Evolutionary conservation across 176 grass and related monocot genomes (phyloP), one percentile per base, ranked within the genome.

Genomic region (Alopecurus myosuroides): DNA sequence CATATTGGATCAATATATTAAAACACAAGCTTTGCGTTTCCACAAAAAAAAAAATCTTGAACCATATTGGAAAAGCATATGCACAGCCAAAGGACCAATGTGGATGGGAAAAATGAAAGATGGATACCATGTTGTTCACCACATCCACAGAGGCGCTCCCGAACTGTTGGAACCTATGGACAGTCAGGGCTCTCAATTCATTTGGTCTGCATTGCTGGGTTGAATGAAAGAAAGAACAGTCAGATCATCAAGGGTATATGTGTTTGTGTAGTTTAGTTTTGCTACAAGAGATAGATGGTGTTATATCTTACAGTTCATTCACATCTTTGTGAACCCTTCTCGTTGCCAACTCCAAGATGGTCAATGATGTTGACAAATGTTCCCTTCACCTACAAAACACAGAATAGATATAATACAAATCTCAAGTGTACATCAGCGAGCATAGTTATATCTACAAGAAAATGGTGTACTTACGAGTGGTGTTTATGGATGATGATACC

Each of bases 391-490:
- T 46, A 44, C 18, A 56, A 10, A 82, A 67, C 26, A 56, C 36
- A 68, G 19, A 49, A 68, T 55, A 57, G 25, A 67, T 75, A 26
- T 35, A 74, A 65, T 30, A 72, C 20, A 48, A 64, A 42, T 42
- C 17, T 40, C 17, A 55, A 76, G 55, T n/a, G 13, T 74, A 56
- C 53, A 72, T 79, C 35, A 73, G 11, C 64, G 78, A 55, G 44
- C 67, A 53, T 79, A 53, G 39, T 39, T 79, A 62, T 78, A 65
- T 66, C 35, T 46, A 65, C 8, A 82, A 73, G 40, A 76, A 28
- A 29, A 66, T 74, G 65, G 7, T 63, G 79, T 46, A 74, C 88
- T 86, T 79, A 86, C 57, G 0, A 50, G 1, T 80, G 80, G 83
- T 55, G 44, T 55, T 79, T 83, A 39, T 12, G 3, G 34, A 83